Percentiles rank a stretch among this genome's conserved stretches.
Conservation (phyloP, 768 basidiomycete species). For the Megacollybia marginata region DNA sequence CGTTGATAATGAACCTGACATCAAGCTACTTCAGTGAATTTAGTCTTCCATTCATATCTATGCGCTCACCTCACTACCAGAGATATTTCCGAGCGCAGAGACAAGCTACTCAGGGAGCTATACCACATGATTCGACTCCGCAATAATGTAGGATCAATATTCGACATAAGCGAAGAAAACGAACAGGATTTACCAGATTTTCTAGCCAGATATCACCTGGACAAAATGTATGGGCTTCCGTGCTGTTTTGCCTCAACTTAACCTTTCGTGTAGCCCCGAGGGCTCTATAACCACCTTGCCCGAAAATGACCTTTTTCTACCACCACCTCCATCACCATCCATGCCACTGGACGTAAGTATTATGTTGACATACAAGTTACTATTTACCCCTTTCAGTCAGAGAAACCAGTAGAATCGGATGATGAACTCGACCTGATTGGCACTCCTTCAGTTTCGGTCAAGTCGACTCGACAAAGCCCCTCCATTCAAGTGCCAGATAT, state of each 20-base stretch:
- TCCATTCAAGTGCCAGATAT: constrained; percentile 2
- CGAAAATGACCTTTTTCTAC: constrained; percentile 6
- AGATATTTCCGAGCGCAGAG: constrained; percentile 54
- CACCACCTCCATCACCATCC: background rate
- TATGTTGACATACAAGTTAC: background rate
- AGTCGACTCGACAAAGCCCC: background rate
- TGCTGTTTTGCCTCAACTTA: constrained; percentile 6
- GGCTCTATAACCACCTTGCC: constrained; percentile 18
- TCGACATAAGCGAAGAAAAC: constrained; percentile 30
- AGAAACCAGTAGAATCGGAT: constrained; percentile 6
- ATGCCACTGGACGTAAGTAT: no score
- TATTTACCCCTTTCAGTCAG: background rate
- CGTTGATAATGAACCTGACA: no score
- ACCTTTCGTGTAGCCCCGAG: constrained; percentile 20
- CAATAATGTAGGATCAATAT: constrained; percentile 33
- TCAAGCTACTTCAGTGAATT: no score
- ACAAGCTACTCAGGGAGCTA: constrained; percentile 68
- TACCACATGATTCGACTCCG: constrained; percentile 55
- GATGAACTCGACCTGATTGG: constrained; percentile 34
- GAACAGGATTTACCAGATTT: constrained; percentile 42
- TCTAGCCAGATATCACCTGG: constrained; percentile 49
- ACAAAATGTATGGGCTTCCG: constrained; percentile 32
- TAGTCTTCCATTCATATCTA: no score
- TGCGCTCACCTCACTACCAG: constrained; percentile 23
- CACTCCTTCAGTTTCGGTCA: constrained; percentile 10